Evolutionary conservation across 2,329 filamentous ascomycete species (phyloP).

Genomic region (Scedosporium dehoogii): DNA sequence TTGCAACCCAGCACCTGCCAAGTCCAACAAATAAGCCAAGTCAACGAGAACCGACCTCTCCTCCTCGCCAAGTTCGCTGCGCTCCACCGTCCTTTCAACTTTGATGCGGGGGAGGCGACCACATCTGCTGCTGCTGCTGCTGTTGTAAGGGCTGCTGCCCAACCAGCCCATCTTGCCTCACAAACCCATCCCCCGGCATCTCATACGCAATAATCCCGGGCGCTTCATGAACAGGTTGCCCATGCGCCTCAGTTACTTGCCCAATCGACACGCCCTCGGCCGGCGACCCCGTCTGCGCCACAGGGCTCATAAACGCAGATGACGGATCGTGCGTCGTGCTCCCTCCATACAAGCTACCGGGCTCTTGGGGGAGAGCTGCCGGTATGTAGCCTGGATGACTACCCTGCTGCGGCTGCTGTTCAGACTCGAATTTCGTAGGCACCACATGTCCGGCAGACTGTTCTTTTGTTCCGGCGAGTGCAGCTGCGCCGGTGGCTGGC

Average conservation of each 20-base stretch:
- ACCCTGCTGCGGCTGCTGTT: background rate
- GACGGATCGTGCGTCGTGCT: background rate
- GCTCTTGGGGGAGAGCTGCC: background rate
- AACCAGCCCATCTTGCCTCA: background rate
- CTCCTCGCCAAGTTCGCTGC: background rate
- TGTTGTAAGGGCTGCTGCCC: background rate
- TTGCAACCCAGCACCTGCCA: background rate
- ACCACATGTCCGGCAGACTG: background rate
- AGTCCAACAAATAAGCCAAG: background rate
- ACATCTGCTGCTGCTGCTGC: background rate
- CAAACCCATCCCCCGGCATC: background rate
- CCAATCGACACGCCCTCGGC: background rate
- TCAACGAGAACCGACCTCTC: background rate
- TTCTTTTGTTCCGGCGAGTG: background rate
- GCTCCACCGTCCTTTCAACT: background rate
- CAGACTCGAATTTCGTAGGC: background rate
- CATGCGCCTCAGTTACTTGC: background rate
- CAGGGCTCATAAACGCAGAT: background rate
- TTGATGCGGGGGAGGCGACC: background rate
- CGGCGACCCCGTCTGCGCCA: background rate
- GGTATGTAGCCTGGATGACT: background rate
- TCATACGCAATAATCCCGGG: background rate
- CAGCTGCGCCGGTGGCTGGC: background rate
- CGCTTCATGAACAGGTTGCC: background rate
- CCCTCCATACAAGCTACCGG: background rate